Percentiles rank a stretch among this genome's conserved stretches.
Evolutionary conservation across 345 rosid species (phyloP).

Genomic region (Psidium guajava): DNA sequence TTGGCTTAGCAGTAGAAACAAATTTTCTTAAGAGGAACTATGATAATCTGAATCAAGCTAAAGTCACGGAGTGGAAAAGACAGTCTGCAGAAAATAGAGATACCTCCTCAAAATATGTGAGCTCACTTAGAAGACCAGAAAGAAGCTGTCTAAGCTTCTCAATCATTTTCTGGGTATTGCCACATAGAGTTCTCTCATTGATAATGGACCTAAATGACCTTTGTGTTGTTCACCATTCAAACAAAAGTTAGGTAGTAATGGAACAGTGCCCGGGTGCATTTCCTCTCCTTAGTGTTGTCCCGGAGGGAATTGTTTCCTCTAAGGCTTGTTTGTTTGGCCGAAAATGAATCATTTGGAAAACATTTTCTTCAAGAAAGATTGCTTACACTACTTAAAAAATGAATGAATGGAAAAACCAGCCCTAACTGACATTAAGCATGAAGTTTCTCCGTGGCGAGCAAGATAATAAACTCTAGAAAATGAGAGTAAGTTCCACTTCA

Average conservation of each 20-base stretch:
- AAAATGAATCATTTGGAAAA: too few species aligned
- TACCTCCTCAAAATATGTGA: conserved; percentile 96
- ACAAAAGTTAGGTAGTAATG: not conserved
- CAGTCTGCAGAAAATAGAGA: not conserved
- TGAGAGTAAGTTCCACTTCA: not conserved
- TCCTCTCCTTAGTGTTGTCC: too few species aligned
- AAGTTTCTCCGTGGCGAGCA: not conserved
- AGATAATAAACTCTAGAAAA: not conserved
- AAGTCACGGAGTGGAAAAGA: not conserved
- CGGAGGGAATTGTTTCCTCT: too few species aligned
- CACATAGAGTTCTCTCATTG: too few species aligned
- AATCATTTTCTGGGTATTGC: not conserved
- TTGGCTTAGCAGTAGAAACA: conserved; percentile 44
- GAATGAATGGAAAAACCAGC: not conserved
- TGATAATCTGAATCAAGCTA: not conserved
- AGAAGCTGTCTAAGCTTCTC: conserved; percentile 98
- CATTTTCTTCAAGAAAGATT: too few species aligned
- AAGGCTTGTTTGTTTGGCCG: too few species aligned
- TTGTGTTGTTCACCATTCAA: not conserved
- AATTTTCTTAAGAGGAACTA: not conserved
- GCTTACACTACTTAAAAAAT: too few species aligned
- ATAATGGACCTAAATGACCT: not conserved
- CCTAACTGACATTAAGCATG: not conserved
- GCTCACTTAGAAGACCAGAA: conserved; percentile 90
- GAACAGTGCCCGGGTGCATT: not conserved